Conservation (phyloP, 768 basidiomycete genomes). For the Harrya chromipes region DNA sequence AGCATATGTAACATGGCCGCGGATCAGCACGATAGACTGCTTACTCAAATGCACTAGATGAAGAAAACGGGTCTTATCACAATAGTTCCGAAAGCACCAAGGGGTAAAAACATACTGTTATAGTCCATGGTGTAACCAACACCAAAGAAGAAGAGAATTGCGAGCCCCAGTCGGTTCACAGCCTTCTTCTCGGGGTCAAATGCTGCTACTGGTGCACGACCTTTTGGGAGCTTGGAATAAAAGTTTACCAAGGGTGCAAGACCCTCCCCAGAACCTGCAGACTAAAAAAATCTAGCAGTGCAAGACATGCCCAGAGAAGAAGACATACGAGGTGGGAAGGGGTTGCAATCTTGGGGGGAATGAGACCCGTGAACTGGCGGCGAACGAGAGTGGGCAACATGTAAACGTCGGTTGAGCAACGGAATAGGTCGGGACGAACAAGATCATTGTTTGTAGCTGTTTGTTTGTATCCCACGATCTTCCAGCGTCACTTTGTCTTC, state of each 20-base stretch:
- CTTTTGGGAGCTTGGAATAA: conserved; percentile 96
- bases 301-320: background rate
- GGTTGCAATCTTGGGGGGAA: conserved; percentile 95
- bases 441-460: conserved; percentile 12
- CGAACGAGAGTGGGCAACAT: conserved; percentile 87
- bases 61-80: conserved; percentile 3
- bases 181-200: conserved; percentile 85
- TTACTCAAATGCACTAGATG: conserved; percentile 78
- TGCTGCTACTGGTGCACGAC: conserved; percentile 58
- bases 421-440: conserved; percentile 22
- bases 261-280: conserved; percentile 76
- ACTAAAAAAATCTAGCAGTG: conserved; percentile 41
- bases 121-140: conserved; percentile 84
- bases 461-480: conserved; percentile 19
- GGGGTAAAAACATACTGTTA: conserved; percentile 62
- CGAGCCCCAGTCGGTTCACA: conserved; percentile 45
- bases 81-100: background rate
- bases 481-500: too few species aligned
- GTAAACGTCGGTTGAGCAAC: background rate
- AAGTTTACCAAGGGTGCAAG: conserved; percentile 88
- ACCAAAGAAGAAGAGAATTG: conserved; percentile 57
- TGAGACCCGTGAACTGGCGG: conserved; percentile 78
- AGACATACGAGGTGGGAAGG: conserved; percentile 73
- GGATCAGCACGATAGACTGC: conserved; percentile 27
- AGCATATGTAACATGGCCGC: conserved; percentile 13